phyloP scores from a whole-genome alignment of 768 basidiomycete species.

The Mycena galopus region DNA sequence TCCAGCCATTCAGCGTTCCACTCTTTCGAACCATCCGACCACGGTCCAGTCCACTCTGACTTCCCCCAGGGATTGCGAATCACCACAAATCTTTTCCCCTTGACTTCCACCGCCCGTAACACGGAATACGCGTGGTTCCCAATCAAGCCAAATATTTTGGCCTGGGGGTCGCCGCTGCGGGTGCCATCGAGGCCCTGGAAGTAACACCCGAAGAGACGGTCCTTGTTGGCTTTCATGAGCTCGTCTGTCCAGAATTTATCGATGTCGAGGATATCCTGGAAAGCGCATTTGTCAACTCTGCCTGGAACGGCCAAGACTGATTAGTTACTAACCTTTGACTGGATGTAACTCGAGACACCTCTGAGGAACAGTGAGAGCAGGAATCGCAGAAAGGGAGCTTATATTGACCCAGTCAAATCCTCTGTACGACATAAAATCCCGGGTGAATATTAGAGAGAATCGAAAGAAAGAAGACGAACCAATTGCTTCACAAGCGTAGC shows the following conservation, averaged over 20 bases:
- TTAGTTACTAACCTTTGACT: constrained; percentile 38
- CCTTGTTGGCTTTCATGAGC: constrained; percentile 42
- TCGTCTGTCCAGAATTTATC: constrained; percentile 49
- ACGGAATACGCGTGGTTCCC: constrained; percentile 64
- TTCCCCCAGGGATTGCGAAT: constrained; percentile 71
- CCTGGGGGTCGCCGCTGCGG: neutral
- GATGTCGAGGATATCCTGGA: constrained; percentile 46
- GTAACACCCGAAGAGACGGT: constrained; percentile 12
- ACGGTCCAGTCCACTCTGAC: constrained; percentile 64
- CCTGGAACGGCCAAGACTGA: too few relatives aligned
- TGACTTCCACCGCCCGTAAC: constrained; percentile 59
- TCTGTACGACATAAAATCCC: constrained; percentile 32
- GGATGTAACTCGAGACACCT: constrained; percentile 44
- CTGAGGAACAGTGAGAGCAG: constrained; percentile 24
- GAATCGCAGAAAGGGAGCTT: neutral
- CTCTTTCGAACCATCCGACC: constrained; percentile 69
- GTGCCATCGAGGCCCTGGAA: neutral
- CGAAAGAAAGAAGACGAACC: neutral
- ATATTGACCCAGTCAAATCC: constrained; percentile 65
- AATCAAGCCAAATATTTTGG: constrained; percentile 50
- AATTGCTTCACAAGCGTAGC: constrained; percentile 60
- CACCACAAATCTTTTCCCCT: constrained; percentile 64
- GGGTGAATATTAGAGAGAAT: neutral
- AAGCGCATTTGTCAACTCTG: constrained; percentile 1
- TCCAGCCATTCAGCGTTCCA: constrained; percentile 66